A percentile compares a stretch with the other conserved stretches of the same genome.
These are phyloP conservation scores for Leucogyrophana mollusca DNA, from an alignment of 768 basidiomycete genomes.

Conservation along the genomic window DNA sequence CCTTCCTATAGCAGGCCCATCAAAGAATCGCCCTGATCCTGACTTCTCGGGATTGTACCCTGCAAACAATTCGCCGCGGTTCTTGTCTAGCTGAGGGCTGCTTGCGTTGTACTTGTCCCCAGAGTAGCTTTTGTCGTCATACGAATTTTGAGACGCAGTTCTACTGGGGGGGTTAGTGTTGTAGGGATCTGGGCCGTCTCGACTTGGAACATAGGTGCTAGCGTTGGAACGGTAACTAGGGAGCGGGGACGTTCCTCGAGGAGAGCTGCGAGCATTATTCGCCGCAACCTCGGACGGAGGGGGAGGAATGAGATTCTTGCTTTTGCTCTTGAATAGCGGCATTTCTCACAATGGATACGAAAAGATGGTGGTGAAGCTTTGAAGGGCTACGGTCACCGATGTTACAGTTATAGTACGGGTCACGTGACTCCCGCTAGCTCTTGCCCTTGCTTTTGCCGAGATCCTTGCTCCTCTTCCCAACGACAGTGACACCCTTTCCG, in stretches of 20 bases:
- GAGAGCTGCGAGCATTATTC: conserved; percentile 25
- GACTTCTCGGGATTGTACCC: conserved; percentile 64
- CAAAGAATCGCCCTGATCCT: conserved; percentile 67
- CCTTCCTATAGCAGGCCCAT: conserved; percentile 48
- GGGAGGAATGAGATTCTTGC: conserved; percentile 68
- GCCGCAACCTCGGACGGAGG: conserved; percentile 36
- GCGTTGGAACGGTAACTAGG: conserved; percentile 51
- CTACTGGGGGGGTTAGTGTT: conserved; percentile 24
- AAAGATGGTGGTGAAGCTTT: not conserved
- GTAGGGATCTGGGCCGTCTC: conserved; percentile 61
- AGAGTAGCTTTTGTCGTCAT: conserved; percentile 23
- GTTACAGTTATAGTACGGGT: not conserved
- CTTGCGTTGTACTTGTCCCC: conserved; percentile 4
- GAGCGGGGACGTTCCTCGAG: conserved; percentile 35
- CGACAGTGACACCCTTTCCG: conserved; percentile 83
- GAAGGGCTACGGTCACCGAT: conserved; percentile 1
- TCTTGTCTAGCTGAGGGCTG: conserved; percentile 49
- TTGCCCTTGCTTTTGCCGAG: conserved; percentile 33
- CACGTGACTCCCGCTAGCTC: conserved; percentile 12
- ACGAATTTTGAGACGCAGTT: conserved; percentile 22
- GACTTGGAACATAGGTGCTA: conserved; percentile 65
- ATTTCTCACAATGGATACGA: conserved; percentile 10
- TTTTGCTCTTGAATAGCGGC: conserved; percentile 60
- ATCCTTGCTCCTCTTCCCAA: conserved; percentile 64
- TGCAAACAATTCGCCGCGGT: conserved; percentile 73